Evolutionary conservation across 202 grass and related monocot genomes (phyloP), one percentile per base, ranked within the genome.

Genomic region (Digitaria exilis): DNA sequence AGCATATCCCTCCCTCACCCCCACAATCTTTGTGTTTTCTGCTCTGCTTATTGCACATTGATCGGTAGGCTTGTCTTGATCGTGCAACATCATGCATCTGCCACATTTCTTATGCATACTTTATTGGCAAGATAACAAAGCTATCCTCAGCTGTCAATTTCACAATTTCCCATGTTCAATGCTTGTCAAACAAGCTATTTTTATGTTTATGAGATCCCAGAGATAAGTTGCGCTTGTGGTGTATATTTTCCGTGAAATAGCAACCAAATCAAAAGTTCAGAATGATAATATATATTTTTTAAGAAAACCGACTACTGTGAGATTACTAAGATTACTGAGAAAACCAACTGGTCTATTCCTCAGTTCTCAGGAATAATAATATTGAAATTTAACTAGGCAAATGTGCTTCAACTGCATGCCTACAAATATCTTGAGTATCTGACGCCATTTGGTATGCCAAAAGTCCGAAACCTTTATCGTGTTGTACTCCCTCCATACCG

Each of bases 111-210:
- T 44, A 21, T 71, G 24, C 28, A 52, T 3, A n/a, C 5, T 78
- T 85, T 64, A 32, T 71, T 62, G 54, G 54, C 16, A 39, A 65
- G 24, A 78, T 44, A 45, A 8, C 18, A 76, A 35, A 76, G 39
- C 1, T 76, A 61, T 0, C 4, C 41, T 77, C 9, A 24, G 9
- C 29, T 59, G 37, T 24, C 16, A 85, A 77, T 55, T 62, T 79
- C 10, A 25, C 16, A 85, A 77, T 55, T 62, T 79, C 10, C 64
- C 45, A 34, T 49, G 55, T 56, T 68, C 51, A 84, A 19, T 69
- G 84, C 52, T 61, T 88, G 9, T 76, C 58, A 63, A 43, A 65
- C 65, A 77, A 71, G 55, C 24, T 82, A 60, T 32, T 25, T 51
- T 75, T 28, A 52, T 85, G 75, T 63, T 41, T 17, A 7, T 65